Conservation (phyloP, 2,329 filamentous ascomycete species). For the Colletotrichum sp. region DNA sequence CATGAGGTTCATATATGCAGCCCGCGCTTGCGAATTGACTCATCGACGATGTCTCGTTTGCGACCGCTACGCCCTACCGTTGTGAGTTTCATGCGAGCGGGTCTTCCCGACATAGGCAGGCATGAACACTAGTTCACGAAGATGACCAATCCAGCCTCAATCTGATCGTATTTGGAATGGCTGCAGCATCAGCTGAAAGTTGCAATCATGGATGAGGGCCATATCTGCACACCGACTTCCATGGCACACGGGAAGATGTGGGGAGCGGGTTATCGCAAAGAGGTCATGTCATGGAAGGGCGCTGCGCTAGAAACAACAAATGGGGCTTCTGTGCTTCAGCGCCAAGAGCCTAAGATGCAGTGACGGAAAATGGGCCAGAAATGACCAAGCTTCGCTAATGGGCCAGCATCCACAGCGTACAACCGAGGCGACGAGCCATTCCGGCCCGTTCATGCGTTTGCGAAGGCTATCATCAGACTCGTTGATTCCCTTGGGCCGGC, state of each 20-base stretch:
- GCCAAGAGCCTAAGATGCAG: background rate
- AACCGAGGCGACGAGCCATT: background rate
- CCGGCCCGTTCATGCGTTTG: background rate
- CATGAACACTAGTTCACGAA: background rate
- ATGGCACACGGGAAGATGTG: background rate
- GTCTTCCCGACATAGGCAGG: background rate
- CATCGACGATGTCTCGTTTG: background rate
- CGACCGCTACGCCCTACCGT: background rate
- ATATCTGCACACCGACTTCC: background rate
- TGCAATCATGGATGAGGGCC: background rate
- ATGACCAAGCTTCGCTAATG: background rate
- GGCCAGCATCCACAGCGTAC: background rate
- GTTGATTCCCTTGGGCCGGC: background rate
- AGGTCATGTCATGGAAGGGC: constrained; percentile 5
- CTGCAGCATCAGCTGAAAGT: background rate
- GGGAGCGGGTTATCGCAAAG: background rate
- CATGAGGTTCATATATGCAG: background rate
- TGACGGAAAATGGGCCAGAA: background rate
- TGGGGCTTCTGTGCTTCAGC: background rate
- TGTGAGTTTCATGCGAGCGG: background rate
- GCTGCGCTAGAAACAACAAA: background rate
- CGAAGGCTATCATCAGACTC: background rate
- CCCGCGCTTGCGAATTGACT: background rate
- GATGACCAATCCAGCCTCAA: background rate
- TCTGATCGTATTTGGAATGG: background rate